phyloP scores from a whole-genome alignment of 139 green algal species.

The Asterochloris erici region DNA sequence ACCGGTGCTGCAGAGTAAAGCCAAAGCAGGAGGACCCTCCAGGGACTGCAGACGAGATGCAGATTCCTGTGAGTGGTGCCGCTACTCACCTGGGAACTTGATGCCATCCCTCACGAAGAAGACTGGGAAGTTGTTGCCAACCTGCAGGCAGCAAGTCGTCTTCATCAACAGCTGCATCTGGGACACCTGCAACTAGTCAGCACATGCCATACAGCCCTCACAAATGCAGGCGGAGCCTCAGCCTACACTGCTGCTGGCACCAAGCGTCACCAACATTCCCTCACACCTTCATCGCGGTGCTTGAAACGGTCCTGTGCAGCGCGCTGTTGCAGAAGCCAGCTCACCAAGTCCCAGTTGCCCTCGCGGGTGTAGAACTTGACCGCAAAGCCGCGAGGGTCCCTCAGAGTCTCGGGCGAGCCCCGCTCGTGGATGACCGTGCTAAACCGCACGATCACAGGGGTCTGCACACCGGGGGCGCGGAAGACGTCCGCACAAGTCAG shows the following conservation, averaged over 20 bases:
- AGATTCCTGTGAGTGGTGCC: too few relatives aligned
- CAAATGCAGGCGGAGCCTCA: too few relatives aligned
- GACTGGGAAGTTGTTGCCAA: constrained; percentile 94
- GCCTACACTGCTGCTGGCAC: too few relatives aligned
- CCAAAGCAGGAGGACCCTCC: too few relatives aligned
- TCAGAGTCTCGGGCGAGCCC: constrained; percentile 85
- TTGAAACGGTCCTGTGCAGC: too few relatives aligned
- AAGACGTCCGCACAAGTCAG: constrained; percentile 95
- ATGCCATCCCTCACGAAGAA: constrained; percentile 94
- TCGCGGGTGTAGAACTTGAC: constrained; percentile 98
- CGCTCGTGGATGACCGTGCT: constrained; percentile 88
- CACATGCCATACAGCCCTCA: background rate
- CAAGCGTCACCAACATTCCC: too few relatives aligned
- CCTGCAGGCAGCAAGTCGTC: constrained; percentile 14
- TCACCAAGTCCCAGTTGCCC: constrained; percentile 71
- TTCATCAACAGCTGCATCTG: background rate
- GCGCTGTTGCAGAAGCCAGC: background rate
- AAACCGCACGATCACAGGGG: constrained; percentile 91
- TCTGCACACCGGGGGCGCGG: constrained; percentile 88
- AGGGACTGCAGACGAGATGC: too few relatives aligned
- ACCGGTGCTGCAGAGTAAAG: too few relatives aligned
- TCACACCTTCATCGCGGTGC: too few relatives aligned
- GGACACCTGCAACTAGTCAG: too few relatives aligned
- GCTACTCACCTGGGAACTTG: constrained; percentile 71
- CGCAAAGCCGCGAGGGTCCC: constrained; percentile 92